Base-by-base conservation (phyloP, 805 yeast genomes). In the Lachancea waltii region DNA sequence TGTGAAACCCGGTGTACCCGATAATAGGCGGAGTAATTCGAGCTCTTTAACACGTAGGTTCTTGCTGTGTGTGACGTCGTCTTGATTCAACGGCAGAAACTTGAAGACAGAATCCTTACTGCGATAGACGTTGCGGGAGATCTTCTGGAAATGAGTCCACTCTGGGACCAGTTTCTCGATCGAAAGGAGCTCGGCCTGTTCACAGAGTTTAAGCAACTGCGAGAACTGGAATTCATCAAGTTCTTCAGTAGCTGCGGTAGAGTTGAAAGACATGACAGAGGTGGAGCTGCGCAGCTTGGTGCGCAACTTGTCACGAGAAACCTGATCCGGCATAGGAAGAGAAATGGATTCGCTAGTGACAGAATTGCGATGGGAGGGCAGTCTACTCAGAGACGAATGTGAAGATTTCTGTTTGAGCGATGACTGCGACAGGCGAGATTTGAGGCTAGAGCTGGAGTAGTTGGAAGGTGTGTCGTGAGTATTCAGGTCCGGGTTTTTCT, bases 311-410 rank as follows among this genome's bases (percentile, higher is more conserved):
- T 70, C 76, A 24, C 76, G 65, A 11, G 82, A 71, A 9, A 67
- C 68, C 26, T 70, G 72, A 40, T 72, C 75, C 5, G 81, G 78
- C 3, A 72, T 65, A 1, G 85, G 85, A 40, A 75, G 56, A 3
- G 84, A 77, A 11, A 79, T 78, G 8, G 48, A 44, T 26, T 44
- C 46, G 26, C 44, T 46, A 13, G 42, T 37, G 14, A 31, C 38
- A 1, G 60, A 49, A 35, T 54, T 51, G 23, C 61, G 45, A 42
- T 60, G 56, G 2, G 51, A 41, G 28, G 51, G 54, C 17, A 56
- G 43, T 36, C 54, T 56, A 25, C 51, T 53, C 31, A 59, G 40
- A 3, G 65, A 61, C 6, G 58, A 49, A 29, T 58, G 63, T 2
- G 64, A 60, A 2, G 56, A 37, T 39, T 60, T 60, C 31, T 56